Evolutionary conservation across 768 basidiomycete species (phyloP).

Genomic region (Psilocybe cubensis): DNA sequence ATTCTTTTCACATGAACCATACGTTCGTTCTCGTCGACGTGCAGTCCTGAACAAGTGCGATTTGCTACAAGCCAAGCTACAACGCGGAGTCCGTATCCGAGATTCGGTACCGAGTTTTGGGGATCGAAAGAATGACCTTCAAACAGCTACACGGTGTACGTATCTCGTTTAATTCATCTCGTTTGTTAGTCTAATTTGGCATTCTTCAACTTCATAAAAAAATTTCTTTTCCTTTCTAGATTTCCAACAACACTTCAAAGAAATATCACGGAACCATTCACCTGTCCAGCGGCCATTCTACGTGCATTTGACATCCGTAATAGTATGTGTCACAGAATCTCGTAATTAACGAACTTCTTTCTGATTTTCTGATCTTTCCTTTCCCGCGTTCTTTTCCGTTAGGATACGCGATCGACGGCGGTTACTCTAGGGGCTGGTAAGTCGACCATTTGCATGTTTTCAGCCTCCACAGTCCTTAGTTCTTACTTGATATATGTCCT

Average conservation of each 20-base stretch:
- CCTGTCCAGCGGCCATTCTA: conserved; percentile 70
- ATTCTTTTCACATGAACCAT: conserved; percentile 14
- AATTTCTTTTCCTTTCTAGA: conserved; percentile 42
- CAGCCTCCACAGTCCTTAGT: conserved; percentile 1
- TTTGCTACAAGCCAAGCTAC: conserved; percentile 72
- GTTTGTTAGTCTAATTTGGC: not conserved
- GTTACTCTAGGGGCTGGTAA: conserved; percentile 69
- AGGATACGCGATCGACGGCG: conserved; percentile 80
- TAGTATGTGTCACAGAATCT: conserved; percentile 50
- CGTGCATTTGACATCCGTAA: conserved; percentile 76
- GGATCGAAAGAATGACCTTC: conserved; percentile 69
- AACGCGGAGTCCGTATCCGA: conserved; percentile 64
- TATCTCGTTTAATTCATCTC: conserved; percentile 14
- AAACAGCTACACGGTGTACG: conserved; percentile 74
- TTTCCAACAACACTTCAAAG: conserved; percentile 81
- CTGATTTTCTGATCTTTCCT: not conserved
- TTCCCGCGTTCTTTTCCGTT: conserved; percentile 9
- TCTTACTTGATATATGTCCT: conserved; percentile 4
- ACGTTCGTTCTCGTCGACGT: no score
- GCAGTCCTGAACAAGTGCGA: conserved; percentile 77
- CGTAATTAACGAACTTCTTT: not conserved
- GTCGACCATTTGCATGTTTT: conserved; percentile 27
- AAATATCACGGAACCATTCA: conserved; percentile 65
- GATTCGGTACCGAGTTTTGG: conserved; percentile 77
- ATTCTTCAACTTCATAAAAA: conserved; percentile 5